Evolutionary conservation across 305 asterid species (phyloP).

Genomic region (Plantago coronopus): DNA sequence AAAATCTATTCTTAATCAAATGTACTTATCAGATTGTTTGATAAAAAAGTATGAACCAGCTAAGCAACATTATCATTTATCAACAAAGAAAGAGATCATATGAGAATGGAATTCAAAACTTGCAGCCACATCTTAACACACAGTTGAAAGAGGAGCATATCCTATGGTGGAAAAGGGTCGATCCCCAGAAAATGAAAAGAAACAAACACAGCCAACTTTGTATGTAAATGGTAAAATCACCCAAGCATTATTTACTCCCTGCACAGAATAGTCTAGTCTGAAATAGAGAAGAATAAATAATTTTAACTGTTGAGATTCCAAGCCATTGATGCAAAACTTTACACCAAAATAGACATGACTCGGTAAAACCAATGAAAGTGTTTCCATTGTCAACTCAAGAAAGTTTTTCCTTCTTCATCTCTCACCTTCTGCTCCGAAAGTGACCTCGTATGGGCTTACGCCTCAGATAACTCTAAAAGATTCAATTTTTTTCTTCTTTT

Average conservation of each 20-base stretch:
- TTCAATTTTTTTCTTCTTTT: constrained; percentile 16
- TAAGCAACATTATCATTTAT: too few relatives aligned
- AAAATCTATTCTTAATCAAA: too few relatives aligned
- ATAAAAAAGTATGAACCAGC: too few relatives aligned
- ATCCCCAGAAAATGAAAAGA: constrained; percentile 23
- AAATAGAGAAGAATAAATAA: constrained; percentile 10
- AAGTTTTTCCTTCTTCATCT: constrained; percentile 35
- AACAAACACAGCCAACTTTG: constrained; percentile 14
- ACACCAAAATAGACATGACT: constrained; percentile 16
- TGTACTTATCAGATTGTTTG: too few relatives aligned
- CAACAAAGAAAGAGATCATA: too few relatives aligned
- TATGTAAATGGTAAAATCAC: constrained; percentile 10
- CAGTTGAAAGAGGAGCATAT: constrained; percentile 14
- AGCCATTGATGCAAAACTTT: constrained; percentile 23
- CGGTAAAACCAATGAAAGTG: constrained; percentile 30
- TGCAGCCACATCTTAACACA: too few relatives aligned
- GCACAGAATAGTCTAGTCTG: too few relatives aligned
- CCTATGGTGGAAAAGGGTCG: constrained; percentile 6
- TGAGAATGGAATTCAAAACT: too few relatives aligned
- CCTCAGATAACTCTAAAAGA: constrained; percentile 27
- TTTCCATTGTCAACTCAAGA: constrained; percentile 43
- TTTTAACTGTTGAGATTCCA: constrained; percentile 11
- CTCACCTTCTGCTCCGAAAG: constrained; percentile 35
- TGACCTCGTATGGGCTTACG: constrained; percentile 40
- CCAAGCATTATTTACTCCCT: too few relatives aligned